Evolutionary conservation across 2,329 filamentous ascomycete species (phyloP).

Genomic region (Paramyrothecium roridum): DNA sequence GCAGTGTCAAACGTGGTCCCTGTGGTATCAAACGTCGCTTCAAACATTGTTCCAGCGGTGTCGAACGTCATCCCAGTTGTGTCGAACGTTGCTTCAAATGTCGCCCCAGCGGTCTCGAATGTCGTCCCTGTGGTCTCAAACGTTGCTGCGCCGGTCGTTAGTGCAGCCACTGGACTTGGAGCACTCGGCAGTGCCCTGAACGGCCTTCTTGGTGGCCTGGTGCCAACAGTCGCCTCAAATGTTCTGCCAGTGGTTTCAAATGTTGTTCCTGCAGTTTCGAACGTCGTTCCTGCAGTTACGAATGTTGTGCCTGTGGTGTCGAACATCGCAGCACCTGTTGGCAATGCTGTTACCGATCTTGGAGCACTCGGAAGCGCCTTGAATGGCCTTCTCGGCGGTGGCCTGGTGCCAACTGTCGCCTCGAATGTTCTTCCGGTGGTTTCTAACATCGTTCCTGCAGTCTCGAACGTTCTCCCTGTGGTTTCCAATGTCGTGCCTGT

Average conservation of each 20-base stretch:
- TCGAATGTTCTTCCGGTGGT: neutral
- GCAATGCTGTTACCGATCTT: no score
- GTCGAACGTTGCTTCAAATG: neutral
- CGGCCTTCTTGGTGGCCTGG: neutral
- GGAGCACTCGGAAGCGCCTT: no score
- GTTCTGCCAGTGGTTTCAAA: neutral
- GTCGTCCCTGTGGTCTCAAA: neutral
- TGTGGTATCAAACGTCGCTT: neutral
- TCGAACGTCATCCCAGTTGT: neutral
- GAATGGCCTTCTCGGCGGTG: no score
- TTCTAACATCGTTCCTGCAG: no score
- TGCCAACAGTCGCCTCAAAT: neutral
- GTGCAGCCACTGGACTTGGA: neutral
- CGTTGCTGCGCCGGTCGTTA: neutral
- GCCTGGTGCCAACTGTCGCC: neutral
- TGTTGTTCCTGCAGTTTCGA: no score
- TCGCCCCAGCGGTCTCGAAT: neutral
- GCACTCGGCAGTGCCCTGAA: no score
- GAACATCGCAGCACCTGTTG: no score
- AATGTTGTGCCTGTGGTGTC: no score
- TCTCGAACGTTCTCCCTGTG: no score
- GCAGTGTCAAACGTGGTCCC: neutral
- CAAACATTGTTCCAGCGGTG: neutral
- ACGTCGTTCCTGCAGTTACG: no score
- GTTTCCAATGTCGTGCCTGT: no score